Evolutionary conservation across 2,329 filamentous ascomycete species (phyloP).

Genomic region (Xylaria sp.): DNA sequence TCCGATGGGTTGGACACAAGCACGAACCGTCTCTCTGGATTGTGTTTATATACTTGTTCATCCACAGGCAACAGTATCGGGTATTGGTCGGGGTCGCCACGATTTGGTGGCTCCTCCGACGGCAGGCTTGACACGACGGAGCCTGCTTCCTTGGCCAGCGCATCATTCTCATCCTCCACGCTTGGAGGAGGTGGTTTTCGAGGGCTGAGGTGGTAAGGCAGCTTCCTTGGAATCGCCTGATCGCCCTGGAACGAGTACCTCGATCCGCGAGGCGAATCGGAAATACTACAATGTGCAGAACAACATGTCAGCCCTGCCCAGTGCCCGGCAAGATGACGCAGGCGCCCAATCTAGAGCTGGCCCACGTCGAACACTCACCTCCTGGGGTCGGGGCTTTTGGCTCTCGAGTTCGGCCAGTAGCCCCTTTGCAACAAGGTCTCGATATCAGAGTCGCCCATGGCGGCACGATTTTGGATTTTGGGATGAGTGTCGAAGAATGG

Average conservation of each 20-base stretch:
- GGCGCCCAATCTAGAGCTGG: conserved; percentile 19
- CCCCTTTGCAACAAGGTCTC: conserved; percentile 47
- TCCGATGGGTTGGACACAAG: conserved; percentile 59
- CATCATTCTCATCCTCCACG: conserved; percentile 75
- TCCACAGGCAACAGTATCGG: conserved; percentile 69
- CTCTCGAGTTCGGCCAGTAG: conserved; percentile 49
- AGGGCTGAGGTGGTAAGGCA: conserved; percentile 49
- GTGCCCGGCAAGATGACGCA: not conserved
- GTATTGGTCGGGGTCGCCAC: conserved; percentile 75
- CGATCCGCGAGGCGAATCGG: conserved; percentile 32
- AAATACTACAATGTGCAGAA: conserved; percentile 37
- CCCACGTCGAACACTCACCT: conserved; percentile 43
- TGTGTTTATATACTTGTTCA: conserved; percentile 62
- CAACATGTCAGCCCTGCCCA: conserved; percentile 25
- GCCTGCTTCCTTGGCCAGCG: conserved; percentile 70
- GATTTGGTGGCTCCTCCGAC: conserved; percentile 68
- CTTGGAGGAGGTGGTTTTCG: conserved; percentile 67
- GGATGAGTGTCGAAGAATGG: conserved; percentile 26
- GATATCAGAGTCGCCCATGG: conserved; percentile 47
- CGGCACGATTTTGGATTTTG: conserved; percentile 29
- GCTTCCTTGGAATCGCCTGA: conserved; percentile 39
- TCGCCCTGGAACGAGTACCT: conserved; percentile 42
- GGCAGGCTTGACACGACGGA: conserved; percentile 48
- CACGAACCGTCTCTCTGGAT: conserved; percentile 74
- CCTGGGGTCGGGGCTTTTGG: conserved; percentile 43